These are phyloP conservation scores for Fusarium keratoplasticum DNA, from an alignment of 2,329 filamentous ascomycete species.

Conservation along the genomic window DNA sequence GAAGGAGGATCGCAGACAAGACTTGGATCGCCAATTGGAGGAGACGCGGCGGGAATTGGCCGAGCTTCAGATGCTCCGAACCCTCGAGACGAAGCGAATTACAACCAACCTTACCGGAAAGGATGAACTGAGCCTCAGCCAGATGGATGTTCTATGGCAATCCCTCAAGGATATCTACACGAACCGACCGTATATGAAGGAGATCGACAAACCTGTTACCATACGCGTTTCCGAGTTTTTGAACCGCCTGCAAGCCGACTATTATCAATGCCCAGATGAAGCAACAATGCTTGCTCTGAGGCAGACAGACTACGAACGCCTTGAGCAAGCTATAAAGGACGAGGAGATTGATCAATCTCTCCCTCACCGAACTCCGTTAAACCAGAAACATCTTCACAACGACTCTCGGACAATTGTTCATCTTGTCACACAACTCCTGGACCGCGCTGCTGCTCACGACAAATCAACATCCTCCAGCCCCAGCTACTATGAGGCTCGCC, in stretches of 20 bases:
- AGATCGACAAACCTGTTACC: conserved; percentile 47
- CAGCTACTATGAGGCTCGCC: conserved; percentile 46
- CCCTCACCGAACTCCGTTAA: conserved; percentile 39
- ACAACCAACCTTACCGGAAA: conserved; percentile 14
- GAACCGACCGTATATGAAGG: conserved; percentile 52
- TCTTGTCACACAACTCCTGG: conserved; percentile 47
- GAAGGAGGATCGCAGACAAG: conserved; percentile 68
- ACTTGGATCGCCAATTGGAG: conserved; percentile 72
- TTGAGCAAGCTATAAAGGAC: conserved; percentile 45
- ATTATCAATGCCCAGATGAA: conserved; percentile 44
- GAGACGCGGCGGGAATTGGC: conserved; percentile 62
- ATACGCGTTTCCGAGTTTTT: conserved; percentile 45
- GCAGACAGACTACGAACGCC: conserved; percentile 44
- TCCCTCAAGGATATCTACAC: conserved; percentile 46
- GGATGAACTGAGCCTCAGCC: conserved; percentile 35
- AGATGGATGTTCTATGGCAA: conserved; percentile 50
- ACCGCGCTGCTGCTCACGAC: conserved; percentile 42
- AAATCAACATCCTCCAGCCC: conserved; percentile 36
- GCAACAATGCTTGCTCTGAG: conserved; percentile 34
- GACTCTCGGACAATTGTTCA: conserved; percentile 43
- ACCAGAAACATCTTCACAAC: conserved; percentile 42
- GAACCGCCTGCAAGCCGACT: conserved; percentile 41
- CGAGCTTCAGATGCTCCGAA: conserved; percentile 50
- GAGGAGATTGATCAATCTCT: conserved; percentile 44
- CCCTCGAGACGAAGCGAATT: conserved; percentile 33